Evolutionary conservation across 192 early-diverging fungal species (phyloP).

Genomic region (Backusella luteola): DNA sequence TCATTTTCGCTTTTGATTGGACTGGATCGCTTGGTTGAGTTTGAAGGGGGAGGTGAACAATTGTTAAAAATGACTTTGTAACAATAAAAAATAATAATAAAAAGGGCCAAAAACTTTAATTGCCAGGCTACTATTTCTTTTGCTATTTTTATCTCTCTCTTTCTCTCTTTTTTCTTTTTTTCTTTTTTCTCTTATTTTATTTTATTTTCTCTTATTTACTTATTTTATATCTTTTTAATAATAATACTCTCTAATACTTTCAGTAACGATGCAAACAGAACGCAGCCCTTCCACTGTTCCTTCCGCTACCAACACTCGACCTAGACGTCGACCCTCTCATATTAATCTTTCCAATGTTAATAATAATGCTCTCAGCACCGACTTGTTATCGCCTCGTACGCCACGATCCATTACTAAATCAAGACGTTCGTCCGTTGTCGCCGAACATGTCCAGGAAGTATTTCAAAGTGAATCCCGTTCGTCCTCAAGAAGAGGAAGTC

Average conservation of each 20-base stretch:
- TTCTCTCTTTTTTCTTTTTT: neutral
- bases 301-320: conserved; percentile 4
- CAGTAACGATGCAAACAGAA: conserved; percentile 21
- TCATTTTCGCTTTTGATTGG: neutral
- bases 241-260: neutral
- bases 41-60: neutral
- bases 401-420: conserved; percentile 36
- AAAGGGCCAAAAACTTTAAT: neutral
- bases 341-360: conserved; percentile 21
- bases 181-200: neutral
- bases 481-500: conserved; percentile 6
- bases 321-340: conserved; percentile 34
- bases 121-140: conserved; percentile 1
- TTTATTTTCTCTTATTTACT: neutral
- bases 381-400: conserved; percentile 33
- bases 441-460: conserved; percentile 20
- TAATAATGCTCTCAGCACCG: conserved; percentile 8
- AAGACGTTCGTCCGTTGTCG: conserved; percentile 24
- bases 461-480: conserved; percentile 1
- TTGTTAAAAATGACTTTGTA: neutral
- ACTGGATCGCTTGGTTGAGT: neutral
- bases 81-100: neutral
- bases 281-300: neutral
- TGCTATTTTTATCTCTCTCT: neutral
- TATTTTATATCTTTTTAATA: neutral